Percentiles rank a stretch among this genome's conserved stretches.
Conservation (phyloP, 2,329 filamentous ascomycete genomes). For the Neonectria coccinea region DNA sequence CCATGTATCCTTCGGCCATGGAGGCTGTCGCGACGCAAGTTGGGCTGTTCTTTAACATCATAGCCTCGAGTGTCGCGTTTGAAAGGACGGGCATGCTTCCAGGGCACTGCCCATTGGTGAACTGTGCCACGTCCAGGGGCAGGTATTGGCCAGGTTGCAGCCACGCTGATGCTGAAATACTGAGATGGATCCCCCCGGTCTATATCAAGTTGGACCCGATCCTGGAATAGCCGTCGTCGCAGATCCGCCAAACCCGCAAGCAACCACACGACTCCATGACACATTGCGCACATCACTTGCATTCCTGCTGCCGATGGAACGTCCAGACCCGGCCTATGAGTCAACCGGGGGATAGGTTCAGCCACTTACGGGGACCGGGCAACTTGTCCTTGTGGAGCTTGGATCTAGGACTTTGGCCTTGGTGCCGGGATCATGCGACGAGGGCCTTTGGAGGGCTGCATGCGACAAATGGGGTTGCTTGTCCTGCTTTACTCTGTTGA, state of each 20-base stretch:
- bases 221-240: background rate
- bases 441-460: slow-evolving; percentile 7
- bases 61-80: background rate
- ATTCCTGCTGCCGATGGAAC: slow-evolving; percentile 1
- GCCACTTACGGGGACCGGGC: background rate
- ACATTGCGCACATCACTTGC: background rate
- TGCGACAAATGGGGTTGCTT: background rate
- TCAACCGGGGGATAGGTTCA: slow-evolving; percentile 4
- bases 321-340: slow-evolving; percentile 8
- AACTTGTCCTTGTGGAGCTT: slow-evolving; percentile 7
- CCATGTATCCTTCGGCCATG: background rate
- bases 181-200: background rate
- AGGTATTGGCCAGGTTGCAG: background rate
- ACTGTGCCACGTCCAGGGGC: background rate
- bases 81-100: background rate
- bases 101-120: background rate
- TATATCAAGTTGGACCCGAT: background rate
- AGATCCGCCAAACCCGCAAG: background rate
- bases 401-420: slow-evolving; percentile 19
- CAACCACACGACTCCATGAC: background rate
- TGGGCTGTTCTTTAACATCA: background rate
- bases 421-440: slow-evolving; percentile 8
- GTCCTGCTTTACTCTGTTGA: background rate
- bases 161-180: background rate
- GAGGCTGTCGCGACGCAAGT: background rate